These are phyloP conservation scores for Macrotyloma uniflorum DNA, from an alignment of 306 rosid genomes.

Conservation along the genomic window DNA sequence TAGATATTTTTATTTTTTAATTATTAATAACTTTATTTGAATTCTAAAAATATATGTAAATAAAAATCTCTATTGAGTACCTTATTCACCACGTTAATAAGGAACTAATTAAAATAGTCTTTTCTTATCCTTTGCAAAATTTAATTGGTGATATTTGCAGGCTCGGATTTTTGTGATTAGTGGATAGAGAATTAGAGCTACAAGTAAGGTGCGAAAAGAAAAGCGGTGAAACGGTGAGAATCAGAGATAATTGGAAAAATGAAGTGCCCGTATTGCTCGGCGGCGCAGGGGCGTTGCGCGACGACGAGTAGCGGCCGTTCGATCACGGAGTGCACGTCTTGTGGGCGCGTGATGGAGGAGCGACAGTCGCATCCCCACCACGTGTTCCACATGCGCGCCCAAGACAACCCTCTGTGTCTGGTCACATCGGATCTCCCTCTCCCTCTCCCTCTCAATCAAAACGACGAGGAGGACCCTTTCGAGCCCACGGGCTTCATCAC, in stretches of 20 bases:
- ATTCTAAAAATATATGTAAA: no score
- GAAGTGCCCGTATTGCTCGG: slow-evolving; percentile 91
- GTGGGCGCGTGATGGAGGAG: slow-evolving; percentile 90
- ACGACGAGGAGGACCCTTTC: slow-evolving; percentile 79
- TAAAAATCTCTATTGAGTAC: no score
- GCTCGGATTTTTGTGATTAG: no score
- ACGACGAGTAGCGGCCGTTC: slow-evolving; percentile 69
- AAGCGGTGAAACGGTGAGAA: not conserved
- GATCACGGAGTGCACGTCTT: slow-evolving; percentile 85
- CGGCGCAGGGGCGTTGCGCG: slow-evolving; percentile 87
- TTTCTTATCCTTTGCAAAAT: no score
- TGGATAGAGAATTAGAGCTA: no score
- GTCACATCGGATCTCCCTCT: slow-evolving; percentile 97
- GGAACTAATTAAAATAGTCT: no score
- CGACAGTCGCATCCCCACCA: slow-evolving; percentile 89
- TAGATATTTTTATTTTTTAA: no score
- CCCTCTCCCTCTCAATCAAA: slow-evolving; percentile 65
- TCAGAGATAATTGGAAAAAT: slow-evolving; percentile 29
- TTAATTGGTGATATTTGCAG: no score
- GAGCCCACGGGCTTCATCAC: slow-evolving; percentile 94
- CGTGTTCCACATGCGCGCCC: slow-evolving; percentile 86
- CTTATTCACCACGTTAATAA: no score
- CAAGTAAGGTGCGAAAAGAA: not conserved
- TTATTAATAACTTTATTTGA: no score
- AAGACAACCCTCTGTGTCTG: slow-evolving; percentile 90